Evolutionary conservation across 1,284 basidiomycete species (phyloP), one percentile per base, ranked within the genome.

Genomic region (Cronartium quercuum): DNA sequence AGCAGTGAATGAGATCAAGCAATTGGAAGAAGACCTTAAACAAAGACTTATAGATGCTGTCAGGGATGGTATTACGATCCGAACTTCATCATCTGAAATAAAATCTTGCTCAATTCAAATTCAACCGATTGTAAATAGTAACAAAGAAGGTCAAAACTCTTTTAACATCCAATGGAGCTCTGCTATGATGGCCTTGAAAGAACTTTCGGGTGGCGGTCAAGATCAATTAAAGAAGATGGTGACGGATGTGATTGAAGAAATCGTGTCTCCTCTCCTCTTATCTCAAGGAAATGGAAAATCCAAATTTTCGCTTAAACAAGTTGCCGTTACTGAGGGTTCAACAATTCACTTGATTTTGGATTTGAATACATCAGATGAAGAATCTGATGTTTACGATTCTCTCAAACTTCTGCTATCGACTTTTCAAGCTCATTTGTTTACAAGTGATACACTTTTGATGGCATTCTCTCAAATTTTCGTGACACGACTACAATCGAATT

Each of bases 11-110:
- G 44, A 62, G 51, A 58, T 66, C 40, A 64, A 74, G 44, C 63
- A 74, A 24, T 61, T 66, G n/a, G 70, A 74, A 61, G 70, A 74
- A 74, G 70, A 74, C 42, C 34, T 74, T 15, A 74, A 74, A 58
- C 70, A 74, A 61, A 35, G 70, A 18, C 34, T 74, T 6, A 66
- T 74, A 42, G 70, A 74, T 66, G 38, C 55, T n/a, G 63, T 74
- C 63, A 66, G 64, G 44, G 38, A 21, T 41, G 34, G 18, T 4
- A 64, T 64, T 18, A 37, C 9, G 40, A 35, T 74, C 34, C 47
- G 58, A 24, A 13, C 40, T 64, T 29, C 13, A 18, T n/a, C 37
- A 2, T 24, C 42, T 29, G 35, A 61, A 51, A 29, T 44, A 35
- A 62, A 64, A 13, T 21, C 40, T 3, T 37, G 42, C 37, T n/a